Base-by-base conservation (phyloP, 805 yeast genomes). In the Cephaloascus fragrans region DNA sequence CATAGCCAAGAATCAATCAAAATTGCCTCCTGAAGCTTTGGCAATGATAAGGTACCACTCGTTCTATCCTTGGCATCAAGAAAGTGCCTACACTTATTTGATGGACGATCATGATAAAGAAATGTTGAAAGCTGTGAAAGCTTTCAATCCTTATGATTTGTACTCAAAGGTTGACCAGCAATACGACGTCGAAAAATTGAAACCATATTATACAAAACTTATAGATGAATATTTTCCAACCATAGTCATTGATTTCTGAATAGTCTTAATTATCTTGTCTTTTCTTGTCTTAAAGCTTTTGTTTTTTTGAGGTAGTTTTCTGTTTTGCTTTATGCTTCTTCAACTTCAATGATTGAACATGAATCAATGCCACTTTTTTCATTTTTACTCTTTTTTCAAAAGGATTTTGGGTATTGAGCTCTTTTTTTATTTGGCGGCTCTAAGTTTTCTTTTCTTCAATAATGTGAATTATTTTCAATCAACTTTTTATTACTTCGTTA, bases 41-140 rank as follows among this genome's bases (percentile, higher is more conserved):
- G 86, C 87, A 1, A 80, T 80, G 84, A 80, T 80, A 36, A 56
- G 88, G 42, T 80, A 80, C 52, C 88, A 80, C 53, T 78, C 85
- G 1, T 80, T 80, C 46, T 80, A 80, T 51, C 88, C 88, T 1
- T 78, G 85, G 80, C 88, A 80, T 52, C 74, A 80, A 43, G 86
- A 80, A 49, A 70, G 73, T 37, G 84, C 84, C 1, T 80, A 80
- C 55, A 60, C 59, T 32, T 73, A 78, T 48, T 58, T 80, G 39
- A 80, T 80, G 87, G 71, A 73, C 47, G 75, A 71, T 6, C 73
- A 75, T 40, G 88, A 80, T 48, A 55, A 63, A 37, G 67, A 72
- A 50, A 73, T 79, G 77, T 57, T 80, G 36, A 66, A 67, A 40
- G 83, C 81, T 6, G 87, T 80, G 15, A 64, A 75, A 48, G 77